These are phyloP conservation scores for Mollisiaceae sp. DNA, from an alignment of 2,329 filamentous ascomycete genomes.

Conservation along the genomic window DNA sequence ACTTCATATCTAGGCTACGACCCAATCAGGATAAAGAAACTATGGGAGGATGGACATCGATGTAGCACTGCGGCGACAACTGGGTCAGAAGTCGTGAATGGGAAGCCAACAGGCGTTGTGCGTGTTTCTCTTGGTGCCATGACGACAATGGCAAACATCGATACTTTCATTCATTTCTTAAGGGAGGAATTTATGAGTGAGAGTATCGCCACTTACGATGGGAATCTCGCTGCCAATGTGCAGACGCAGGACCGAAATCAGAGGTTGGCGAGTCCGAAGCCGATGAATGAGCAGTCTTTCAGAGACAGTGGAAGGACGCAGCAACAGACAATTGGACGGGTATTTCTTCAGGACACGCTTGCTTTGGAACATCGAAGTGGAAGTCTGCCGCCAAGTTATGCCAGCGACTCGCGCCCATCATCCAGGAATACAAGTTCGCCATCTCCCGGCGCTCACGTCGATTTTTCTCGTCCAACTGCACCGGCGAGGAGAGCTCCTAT, in stretches of 20 bases:
- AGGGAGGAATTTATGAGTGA: slow-evolving; percentile 17
- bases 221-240: not conserved
- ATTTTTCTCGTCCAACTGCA: not conserved
- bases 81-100: slow-evolving; percentile 72
- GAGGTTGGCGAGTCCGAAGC: not conserved
- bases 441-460: not conserved
- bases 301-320: too few relatives aligned
- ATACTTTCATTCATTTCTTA: slow-evolving; percentile 71
- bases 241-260: not conserved
- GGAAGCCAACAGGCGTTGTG: slow-evolving; percentile 85
- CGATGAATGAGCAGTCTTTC: not conserved
- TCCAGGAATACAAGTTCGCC: not conserved
- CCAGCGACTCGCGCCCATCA: not conserved
- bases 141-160: slow-evolving; percentile 77
- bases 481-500: not conserved
- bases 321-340: not conserved
- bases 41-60: slow-evolving; percentile 81
- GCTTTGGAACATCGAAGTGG: not conserved
- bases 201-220: not conserved
- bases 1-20: slow-evolving; percentile 71
- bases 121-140: slow-evolving; percentile 85
- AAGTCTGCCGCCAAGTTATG: not conserved
- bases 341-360: not conserved
- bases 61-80: slow-evolving; percentile 79
- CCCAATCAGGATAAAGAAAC: slow-evolving; percentile 78